Evolutionary conservation across 2,329 filamentous ascomycete species (phyloP), one percentile per base, ranked within the genome.

Genomic region (Aspergillus glaucus): DNA sequence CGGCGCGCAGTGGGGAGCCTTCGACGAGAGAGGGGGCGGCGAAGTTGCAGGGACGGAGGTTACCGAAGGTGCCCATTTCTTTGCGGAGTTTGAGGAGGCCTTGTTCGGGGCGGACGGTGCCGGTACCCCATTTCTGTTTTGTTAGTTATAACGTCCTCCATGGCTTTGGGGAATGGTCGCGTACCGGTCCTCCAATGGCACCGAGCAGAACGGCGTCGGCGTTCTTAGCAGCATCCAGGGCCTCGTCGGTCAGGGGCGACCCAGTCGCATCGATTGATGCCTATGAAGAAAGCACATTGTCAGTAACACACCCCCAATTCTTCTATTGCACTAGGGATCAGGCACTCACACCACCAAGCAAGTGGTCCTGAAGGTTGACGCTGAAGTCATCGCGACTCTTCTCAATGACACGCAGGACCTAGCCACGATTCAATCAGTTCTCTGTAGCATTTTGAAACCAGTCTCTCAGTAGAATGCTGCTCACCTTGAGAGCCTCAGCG

Each of bases 21-120:
- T 91, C 84, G 63, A 95, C 84, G 44, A 96, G 85, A 24, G 83
- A 80, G 46, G 92, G 87, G 1, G 90, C 91, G 45, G 89, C 88
- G 75, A 98, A 97, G 79, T 88, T 94, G 79, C 92, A 97, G 8
- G 91, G 92, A 5, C 92, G 86, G 50, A 97, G 84, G 80, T 97
- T 97, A 60, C 91, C 92, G 73, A 94, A 97, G 49, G 92, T 89
- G 64, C 81, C 80, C 79, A 97, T 87, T 73, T 96, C 88, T 74
- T 94, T 96, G 74, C 92, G 89, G 47, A 97, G 87, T 59, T 78
- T 81, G 53, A 97, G 85, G 62, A 97, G 84, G 53, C 92, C 92
- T 74, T 96, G 88, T 70, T 97, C 92, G 1, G 92, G 92, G 41
- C 91, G 88, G 55, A 96, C 86, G 50, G 83, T 74, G 58, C 88